A percentile compares a stretch with the other conserved stretches of the same genome.
phyloP scores from a whole-genome alignment of 2,329 filamentous ascomycete species.

The Pseudonectria buxi region DNA sequence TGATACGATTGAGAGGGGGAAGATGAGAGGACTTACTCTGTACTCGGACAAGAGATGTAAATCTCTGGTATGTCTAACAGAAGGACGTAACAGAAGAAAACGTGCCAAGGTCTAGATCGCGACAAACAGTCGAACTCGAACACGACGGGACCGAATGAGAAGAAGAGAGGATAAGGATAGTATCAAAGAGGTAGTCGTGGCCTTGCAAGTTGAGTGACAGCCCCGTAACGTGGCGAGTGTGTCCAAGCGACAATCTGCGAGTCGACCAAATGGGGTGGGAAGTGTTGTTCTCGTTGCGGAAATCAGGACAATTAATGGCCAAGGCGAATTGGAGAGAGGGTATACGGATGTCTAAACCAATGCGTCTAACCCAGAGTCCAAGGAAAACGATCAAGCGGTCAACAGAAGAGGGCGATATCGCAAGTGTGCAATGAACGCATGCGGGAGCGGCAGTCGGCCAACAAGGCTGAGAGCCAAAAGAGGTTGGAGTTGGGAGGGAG shows the following conservation, averaged over 20 bases:
- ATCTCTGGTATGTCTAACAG: slow-evolving; percentile 23
- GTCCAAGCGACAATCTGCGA: slow-evolving; percentile 14
- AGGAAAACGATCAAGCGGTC: slow-evolving; percentile 21
- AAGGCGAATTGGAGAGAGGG: slow-evolving; percentile 10
- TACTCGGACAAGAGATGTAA: slow-evolving; percentile 15
- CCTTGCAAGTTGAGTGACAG: slow-evolving; percentile 7
- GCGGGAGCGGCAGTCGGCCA: slow-evolving; percentile 15
- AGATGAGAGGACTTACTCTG: slow-evolving; percentile 7
- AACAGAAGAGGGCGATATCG: slow-evolving; percentile 12
- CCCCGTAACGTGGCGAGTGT: slow-evolving; percentile 17
- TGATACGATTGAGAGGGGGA: slow-evolving; percentile 1
- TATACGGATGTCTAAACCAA: slow-evolving; percentile 32
- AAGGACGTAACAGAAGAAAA: slow-evolving; percentile 14
- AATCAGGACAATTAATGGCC: slow-evolving; percentile 21
- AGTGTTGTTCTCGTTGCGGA: slow-evolving; percentile 6
- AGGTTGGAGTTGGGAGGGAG: slow-evolving; percentile 12
- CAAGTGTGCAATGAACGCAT: slow-evolving; percentile 18
- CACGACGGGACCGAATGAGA: slow-evolving; percentile 8
- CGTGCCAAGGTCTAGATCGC: slow-evolving; percentile 23
- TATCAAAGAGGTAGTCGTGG: slow-evolving; percentile 10
- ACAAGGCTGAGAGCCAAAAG: slow-evolving; percentile 7
- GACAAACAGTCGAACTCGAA: slow-evolving; percentile 9
- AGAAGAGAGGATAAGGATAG: no score
- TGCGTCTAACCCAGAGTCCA: slow-evolving; percentile 33
- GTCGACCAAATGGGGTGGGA: slow-evolving; percentile 11